Percentiles rank a stretch among this genome's conserved stretches.
Conservation (phyloP, 2,329 filamentous ascomycete species). For the Penicillium vulpinum region DNA sequence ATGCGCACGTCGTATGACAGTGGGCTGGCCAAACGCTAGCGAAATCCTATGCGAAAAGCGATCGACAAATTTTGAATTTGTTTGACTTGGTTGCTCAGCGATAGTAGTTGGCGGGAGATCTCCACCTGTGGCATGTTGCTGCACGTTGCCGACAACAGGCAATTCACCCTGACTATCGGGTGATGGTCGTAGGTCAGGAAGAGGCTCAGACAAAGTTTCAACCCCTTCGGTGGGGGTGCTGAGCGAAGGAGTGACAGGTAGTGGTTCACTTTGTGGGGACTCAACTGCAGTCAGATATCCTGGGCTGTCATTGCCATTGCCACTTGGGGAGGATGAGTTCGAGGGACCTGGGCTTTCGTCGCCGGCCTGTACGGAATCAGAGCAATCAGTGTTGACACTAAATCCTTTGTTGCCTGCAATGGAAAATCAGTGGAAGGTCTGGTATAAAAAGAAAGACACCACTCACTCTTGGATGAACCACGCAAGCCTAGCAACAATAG, state of each 20-base stretch:
- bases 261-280: conserved; percentile 8
- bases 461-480: conserved; percentile 28
- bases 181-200: neutral
- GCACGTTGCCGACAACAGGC: neutral
- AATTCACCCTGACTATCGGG: neutral
- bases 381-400: conserved; percentile 13
- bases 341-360: neutral
- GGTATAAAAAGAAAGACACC: neutral
- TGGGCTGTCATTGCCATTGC: neutral
- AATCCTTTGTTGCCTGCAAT: conserved; percentile 18
- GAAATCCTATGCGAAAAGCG: conserved; percentile 41
- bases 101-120: neutral
- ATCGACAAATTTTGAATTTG: conserved; percentile 33
- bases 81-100: conserved; percentile 20
- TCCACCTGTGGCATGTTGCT: conserved; percentile 1
- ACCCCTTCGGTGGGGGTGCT: neutral
- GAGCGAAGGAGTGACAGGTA: conserved; percentile 2
- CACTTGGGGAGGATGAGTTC: neutral
- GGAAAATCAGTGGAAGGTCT: neutral
- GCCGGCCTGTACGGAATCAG: conserved; percentile 1
- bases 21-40: conserved; percentile 41
- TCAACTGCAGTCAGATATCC: neutral
- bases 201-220: neutral
- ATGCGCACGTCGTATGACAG: conserved; percentile 42
- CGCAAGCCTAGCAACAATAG: conserved; percentile 38